phyloP scores from a whole-genome alignment of 1,139 yeast species.

The Kazachstania sp. region DNA sequence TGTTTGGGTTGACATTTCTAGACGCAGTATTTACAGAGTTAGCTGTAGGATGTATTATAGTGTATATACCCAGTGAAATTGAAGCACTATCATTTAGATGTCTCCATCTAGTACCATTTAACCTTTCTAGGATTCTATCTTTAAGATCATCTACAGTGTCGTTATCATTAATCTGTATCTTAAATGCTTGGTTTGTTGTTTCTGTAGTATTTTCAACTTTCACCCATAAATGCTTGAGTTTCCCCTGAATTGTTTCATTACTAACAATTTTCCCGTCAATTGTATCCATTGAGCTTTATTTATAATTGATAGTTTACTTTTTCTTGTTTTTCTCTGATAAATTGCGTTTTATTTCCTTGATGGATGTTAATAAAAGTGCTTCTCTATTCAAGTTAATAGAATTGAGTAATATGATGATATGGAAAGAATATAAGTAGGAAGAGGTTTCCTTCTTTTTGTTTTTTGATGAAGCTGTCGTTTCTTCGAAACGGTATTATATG shows the following conservation, averaged over 20 bases:
- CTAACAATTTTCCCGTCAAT: not conserved
- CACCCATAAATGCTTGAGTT: constrained; percentile 13
- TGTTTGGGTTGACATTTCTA: no score
- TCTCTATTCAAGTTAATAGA: no score
- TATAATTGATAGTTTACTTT: no score
- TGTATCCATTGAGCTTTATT: not conserved
- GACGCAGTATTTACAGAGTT: not conserved
- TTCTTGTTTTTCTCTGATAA: no score
- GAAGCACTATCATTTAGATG: constrained; percentile 22
- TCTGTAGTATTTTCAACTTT: constrained; percentile 16
- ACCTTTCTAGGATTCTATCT: constrained; percentile 17
- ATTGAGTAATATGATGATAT: no score
- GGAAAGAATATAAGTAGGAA: no score
- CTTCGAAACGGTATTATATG: no score
- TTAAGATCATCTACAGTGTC: constrained; percentile 30
- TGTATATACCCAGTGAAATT: constrained; percentile 24
- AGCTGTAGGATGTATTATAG: not conserved
- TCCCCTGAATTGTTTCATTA: no score
- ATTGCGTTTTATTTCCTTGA: no score
- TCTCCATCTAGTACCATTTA: constrained; percentile 21
- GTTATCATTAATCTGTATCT: constrained; percentile 19
- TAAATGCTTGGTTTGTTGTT: constrained; percentile 19
- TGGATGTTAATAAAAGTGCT: no score
- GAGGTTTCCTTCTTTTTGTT: no score
- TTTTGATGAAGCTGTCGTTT: no score